Conservation (phyloP, 768 basidiomycete genomes). For the Cystofilobasidium macerans region DNA sequence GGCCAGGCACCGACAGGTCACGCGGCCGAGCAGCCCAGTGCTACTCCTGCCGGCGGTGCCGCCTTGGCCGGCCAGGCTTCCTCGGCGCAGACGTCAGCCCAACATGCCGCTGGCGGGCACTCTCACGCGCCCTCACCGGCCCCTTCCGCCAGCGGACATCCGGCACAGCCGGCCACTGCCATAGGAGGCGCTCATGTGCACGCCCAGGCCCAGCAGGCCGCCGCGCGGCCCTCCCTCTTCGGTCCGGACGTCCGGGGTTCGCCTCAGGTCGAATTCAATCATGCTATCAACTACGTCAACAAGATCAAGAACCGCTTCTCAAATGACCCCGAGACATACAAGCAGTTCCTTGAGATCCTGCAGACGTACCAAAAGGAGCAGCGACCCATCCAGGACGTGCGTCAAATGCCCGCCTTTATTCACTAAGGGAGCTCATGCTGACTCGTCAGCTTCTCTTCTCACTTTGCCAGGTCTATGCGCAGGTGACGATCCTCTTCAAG, state of each 20-base stretch:
- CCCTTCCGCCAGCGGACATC: neutral
- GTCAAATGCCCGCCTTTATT: conserved; percentile 30
- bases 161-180: neutral
- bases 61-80: neutral
- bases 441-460: neutral
- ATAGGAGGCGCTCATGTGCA: neutral
- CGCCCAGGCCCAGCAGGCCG: neutral
- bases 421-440: too few relatives aligned
- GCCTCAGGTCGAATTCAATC: conserved; percentile 44
- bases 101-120: neutral
- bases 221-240: neutral
- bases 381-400: conserved; percentile 46
- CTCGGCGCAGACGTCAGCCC: neutral
- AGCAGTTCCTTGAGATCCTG: conserved; percentile 43
- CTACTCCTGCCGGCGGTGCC: too few relatives aligned
- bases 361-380: conserved; percentile 49
- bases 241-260: conserved; percentile 1
- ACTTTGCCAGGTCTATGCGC: conserved; percentile 35
- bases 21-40: too few relatives aligned
- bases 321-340: conserved; percentile 70
- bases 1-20: too few relatives aligned
- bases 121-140: conserved; percentile 1
- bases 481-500: conserved; percentile 39
- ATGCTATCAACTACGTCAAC: conserved; percentile 95
- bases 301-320: conserved; percentile 90